Evolutionary conservation across 257 asterid species (phyloP).

Genomic region (Nicotiana knightiana): DNA sequence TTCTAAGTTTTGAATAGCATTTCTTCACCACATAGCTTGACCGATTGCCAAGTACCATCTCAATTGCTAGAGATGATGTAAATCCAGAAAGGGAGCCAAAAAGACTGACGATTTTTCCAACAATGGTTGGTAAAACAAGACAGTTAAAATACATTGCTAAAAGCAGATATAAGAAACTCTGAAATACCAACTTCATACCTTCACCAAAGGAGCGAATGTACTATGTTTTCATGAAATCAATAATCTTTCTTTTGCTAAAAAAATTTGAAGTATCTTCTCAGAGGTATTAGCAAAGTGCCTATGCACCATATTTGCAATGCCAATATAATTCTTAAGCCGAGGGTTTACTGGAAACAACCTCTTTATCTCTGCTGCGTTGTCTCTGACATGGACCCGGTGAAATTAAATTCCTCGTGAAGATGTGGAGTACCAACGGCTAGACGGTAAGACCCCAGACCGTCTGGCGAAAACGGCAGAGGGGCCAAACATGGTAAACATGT

Average conservation of each 20-base stretch:
- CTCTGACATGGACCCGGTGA: too few species aligned
- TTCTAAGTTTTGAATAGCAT: neutral
- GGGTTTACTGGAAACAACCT: too few species aligned
- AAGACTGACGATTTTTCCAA: too few species aligned
- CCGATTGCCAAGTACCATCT: neutral
- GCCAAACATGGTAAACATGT: too few species aligned
- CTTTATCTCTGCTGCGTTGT: too few species aligned
- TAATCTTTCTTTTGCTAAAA: too few species aligned
- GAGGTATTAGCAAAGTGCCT: neutral
- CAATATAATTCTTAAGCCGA: neutral
- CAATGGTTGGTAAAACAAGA: neutral
- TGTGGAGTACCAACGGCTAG: too few species aligned
- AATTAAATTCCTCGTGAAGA: too few species aligned
- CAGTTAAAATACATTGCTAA: neutral
- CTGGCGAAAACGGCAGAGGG: too few species aligned
- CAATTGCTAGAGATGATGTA: neutral
- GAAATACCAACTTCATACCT: neutral
- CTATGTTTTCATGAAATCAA: neutral
- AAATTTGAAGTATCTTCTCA: neutral
- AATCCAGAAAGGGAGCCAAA: too few species aligned
- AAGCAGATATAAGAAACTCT: too few species aligned
- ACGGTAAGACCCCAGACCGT: too few species aligned
- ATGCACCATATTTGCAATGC: neutral
- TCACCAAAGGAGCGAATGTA: neutral
- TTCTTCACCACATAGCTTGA: neutral